phyloP scores from a whole-genome alignment of 495 filamentous ascomycete genomes.

The Echria macrotheca region DNA sequence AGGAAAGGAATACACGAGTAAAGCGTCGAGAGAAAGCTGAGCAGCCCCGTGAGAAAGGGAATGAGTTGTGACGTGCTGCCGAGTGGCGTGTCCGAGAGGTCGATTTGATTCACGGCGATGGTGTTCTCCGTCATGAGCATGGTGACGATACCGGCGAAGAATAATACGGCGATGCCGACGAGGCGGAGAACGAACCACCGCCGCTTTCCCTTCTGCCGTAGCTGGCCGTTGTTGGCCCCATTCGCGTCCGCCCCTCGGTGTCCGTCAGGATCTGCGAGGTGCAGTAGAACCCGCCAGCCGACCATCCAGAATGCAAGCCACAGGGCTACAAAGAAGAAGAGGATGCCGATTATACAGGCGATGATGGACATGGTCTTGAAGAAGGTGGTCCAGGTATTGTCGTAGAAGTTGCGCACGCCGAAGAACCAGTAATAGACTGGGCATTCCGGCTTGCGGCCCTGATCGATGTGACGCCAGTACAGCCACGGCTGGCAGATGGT shows the following conservation, averaged over 20 bases:
- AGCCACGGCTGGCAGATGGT: constrained; percentile 4
- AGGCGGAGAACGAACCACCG: not conserved
- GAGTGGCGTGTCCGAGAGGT: not conserved
- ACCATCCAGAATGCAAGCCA: not conserved
- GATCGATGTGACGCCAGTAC: constrained; percentile 2
- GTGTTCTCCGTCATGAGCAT: constrained; percentile 8
- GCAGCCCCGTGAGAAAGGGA: constrained; percentile 2
- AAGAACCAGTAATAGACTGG: constrained; percentile 2
- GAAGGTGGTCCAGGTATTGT: not conserved
- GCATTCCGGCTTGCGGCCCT: constrained; percentile 3
- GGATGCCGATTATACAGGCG: not conserved
- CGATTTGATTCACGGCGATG: not conserved
- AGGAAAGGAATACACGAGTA: not conserved
- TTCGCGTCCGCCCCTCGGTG: not conserved
- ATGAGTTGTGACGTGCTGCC: constrained; percentile 7
- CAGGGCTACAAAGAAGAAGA: not conserved
- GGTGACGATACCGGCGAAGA: not conserved
- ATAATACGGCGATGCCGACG: not conserved
- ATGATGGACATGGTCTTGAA: constrained; percentile 8
- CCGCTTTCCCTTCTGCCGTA: not conserved
- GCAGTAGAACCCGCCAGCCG: not conserved
- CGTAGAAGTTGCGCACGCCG: not conserved
- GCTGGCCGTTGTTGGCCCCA: not conserved
- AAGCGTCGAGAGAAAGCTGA: constrained; percentile 3
- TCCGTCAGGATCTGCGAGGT: not conserved